phyloP scores from a whole-genome alignment of 108 stramenopile genomes.

The Pseudonitzschia pungens region DNA sequence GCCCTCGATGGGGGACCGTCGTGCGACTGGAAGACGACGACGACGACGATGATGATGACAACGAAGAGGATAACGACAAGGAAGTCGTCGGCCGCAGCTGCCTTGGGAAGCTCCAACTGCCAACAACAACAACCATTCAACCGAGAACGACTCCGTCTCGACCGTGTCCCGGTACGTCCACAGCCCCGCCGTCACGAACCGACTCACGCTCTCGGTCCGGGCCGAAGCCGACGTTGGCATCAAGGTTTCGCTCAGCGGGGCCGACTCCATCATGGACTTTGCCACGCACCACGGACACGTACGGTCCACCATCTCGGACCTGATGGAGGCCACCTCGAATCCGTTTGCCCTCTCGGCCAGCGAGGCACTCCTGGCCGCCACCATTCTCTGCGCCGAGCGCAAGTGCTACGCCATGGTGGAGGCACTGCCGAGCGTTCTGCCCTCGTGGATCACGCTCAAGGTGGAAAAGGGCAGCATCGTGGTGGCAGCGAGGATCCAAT shows the following conservation, averaged over 20 bases:
- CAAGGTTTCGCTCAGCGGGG: conserved; percentile 78
- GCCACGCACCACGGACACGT: conserved; percentile 37
- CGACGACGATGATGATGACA: conserved; percentile 13
- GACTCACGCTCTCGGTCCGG: conserved; percentile 68
- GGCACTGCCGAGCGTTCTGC: conserved; percentile 55
- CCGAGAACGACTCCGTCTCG: conserved; percentile 34
- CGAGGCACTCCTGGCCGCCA: conserved; percentile 82
- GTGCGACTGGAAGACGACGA: conserved; percentile 18
- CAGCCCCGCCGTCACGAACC: conserved; percentile 38
- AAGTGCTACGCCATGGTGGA: conserved; percentile 73
- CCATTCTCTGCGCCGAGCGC: conserved; percentile 75
- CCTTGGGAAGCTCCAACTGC: neutral
- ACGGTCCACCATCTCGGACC: conserved; percentile 52
- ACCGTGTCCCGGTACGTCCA: conserved; percentile 36
- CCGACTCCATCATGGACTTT: conserved; percentile 34
- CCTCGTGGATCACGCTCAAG: conserved; percentile 72
- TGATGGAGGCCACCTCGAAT: conserved; percentile 75
- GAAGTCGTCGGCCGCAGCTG: conserved; percentile 13
- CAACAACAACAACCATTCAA: neutral
- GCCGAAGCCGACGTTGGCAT: conserved; percentile 70
- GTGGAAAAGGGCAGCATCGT: conserved; percentile 76
- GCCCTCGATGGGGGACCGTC: conserved; percentile 68
- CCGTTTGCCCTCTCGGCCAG: conserved; percentile 83
- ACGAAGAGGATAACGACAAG: no score
- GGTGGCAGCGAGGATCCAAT: conserved; percentile 65